A percentile compares a stretch with the other conserved stretches of the same genome.
These are phyloP conservation scores for Penicillium expansum DNA, from an alignment of 2,329 filamentous ascomycete genomes.

Conservation along the genomic window DNA sequence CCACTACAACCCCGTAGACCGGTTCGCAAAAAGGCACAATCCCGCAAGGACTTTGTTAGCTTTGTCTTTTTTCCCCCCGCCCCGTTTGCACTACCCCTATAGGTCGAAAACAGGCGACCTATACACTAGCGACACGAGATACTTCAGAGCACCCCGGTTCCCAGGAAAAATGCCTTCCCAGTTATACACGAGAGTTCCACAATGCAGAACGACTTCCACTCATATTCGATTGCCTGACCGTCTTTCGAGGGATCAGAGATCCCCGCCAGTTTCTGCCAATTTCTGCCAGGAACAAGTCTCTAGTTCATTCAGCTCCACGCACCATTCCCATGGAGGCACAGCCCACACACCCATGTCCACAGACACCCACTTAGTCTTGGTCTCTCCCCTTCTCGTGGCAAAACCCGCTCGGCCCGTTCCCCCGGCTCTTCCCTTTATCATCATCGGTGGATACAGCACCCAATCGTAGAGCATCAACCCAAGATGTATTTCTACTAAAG, in stretches of 20 bases:
- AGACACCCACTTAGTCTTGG: neutral
- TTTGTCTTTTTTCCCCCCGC: neutral
- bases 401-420: slow-evolving; percentile 29
- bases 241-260: slow-evolving; percentile 9
- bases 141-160: slow-evolving; percentile 1
- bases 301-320: neutral
- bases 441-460: slow-evolving; percentile 15
- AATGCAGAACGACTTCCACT: slow-evolving; percentile 4
- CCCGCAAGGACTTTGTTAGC: neutral
- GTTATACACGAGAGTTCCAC: slow-evolving; percentile 4
- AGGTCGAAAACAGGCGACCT: neutral
- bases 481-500: neutral
- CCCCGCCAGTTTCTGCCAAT: slow-evolving; percentile 7
- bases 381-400: slow-evolving; percentile 18
- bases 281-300: neutral
- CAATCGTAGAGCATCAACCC: slow-evolving; percentile 10
- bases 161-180: slow-evolving; percentile 2
- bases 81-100: neutral
- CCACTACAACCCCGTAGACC: neutral
- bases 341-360: neutral
- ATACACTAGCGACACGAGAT: neutral
- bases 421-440: slow-evolving; percentile 27
- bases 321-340: slow-evolving; percentile 4
- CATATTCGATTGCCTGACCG: slow-evolving; percentile 12
- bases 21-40: slow-evolving; percentile 5